Evolutionary conservation across 2,329 filamentous ascomycete species (phyloP).

Genomic region (Colletotrichum tamarilloi): DNA sequence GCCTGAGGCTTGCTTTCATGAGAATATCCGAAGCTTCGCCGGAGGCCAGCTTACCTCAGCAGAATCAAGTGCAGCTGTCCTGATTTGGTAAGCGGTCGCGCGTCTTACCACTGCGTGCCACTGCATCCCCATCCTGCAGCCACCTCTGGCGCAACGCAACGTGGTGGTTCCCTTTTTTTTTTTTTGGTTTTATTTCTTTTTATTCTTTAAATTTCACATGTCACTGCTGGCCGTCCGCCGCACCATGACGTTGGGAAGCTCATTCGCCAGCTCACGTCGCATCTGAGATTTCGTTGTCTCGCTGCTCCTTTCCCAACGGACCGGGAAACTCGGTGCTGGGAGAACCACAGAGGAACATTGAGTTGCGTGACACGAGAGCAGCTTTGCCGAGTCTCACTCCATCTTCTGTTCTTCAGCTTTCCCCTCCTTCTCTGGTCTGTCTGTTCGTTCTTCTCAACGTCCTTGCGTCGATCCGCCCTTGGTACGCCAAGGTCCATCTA

Average conservation of each 20-base stretch:
- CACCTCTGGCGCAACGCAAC: not conserved
- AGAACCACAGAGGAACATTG: not conserved
- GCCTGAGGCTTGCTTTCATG: not conserved
- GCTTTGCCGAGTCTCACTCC: not conserved
- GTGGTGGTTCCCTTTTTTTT: conserved; percentile 14
- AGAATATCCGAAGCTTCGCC: not conserved
- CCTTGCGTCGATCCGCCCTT: not conserved
- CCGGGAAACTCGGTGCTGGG: conserved; percentile 7
- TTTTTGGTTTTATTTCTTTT: not conserved
- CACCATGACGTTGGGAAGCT: conserved; percentile 33
- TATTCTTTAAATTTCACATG: conserved; percentile 26
- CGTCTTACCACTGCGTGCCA: not conserved
- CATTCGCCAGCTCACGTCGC: conserved; percentile 25
- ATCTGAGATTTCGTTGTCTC: conserved; percentile 23
- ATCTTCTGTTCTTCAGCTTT: not conserved
- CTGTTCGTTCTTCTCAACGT: not conserved
- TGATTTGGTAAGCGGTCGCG: not conserved
- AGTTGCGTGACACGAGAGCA: conserved; percentile 6
- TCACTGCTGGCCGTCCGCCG: conserved; percentile 9
- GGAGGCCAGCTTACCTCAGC: not conserved
- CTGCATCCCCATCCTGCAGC: not conserved
- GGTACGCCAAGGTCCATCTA: not conserved
- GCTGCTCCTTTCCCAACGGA: conserved; percentile 8
- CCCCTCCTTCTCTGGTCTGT: not conserved
- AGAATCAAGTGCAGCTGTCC: not conserved